Conservation (phyloP, 108 stramenopile species). For the Pseudonitzschia multiseries region DNA sequence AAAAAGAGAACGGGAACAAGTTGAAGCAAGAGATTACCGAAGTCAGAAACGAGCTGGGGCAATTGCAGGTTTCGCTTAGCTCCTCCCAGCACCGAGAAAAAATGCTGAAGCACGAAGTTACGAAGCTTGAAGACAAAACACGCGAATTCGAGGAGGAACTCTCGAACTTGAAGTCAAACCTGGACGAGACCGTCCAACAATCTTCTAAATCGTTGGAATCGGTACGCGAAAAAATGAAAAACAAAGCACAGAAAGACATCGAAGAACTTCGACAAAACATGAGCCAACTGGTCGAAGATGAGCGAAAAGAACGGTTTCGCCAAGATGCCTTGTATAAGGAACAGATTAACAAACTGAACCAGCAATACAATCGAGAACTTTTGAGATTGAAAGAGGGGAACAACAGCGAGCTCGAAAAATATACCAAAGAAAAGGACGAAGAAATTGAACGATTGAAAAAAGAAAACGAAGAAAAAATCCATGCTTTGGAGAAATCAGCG, state of each 20-base stretch:
- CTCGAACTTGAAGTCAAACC: slow-evolving; percentile 4
- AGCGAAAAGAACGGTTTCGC: slow-evolving; percentile 33
- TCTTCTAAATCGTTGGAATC: slow-evolving; percentile 33
- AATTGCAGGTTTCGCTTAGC: slow-evolving; percentile 23
- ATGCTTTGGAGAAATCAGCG: slow-evolving; percentile 42
- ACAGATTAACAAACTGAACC: slow-evolving; percentile 28
- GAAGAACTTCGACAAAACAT: slow-evolving; percentile 44
- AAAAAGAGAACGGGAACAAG: slow-evolving; percentile 16
- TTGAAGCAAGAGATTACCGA: slow-evolving; percentile 28
- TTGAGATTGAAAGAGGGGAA: slow-evolving; percentile 15
- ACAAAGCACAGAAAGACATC: slow-evolving; percentile 42
- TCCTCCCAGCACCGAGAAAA: slow-evolving; percentile 41
- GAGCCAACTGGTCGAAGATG: slow-evolving; percentile 56
- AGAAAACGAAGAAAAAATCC: slow-evolving; percentile 37
- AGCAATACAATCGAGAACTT: slow-evolving; percentile 26
- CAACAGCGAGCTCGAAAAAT: slow-evolving; percentile 12
- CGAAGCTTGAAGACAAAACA: slow-evolving; percentile 27
- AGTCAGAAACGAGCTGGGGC: slow-evolving; percentile 15
- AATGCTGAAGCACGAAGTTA: slow-evolving; percentile 35
- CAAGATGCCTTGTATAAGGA: slow-evolving; percentile 25
- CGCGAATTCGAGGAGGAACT: slow-evolving; percentile 12
- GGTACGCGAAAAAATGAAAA: slow-evolving; percentile 34
- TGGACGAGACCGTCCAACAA: slow-evolving; percentile 25
- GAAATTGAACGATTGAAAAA: slow-evolving; percentile 35
- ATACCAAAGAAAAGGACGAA: slow-evolving; percentile 31